Conservation (phyloP, 371 early-diverging fungal species). For the Rhizopus microsporus region DNA sequence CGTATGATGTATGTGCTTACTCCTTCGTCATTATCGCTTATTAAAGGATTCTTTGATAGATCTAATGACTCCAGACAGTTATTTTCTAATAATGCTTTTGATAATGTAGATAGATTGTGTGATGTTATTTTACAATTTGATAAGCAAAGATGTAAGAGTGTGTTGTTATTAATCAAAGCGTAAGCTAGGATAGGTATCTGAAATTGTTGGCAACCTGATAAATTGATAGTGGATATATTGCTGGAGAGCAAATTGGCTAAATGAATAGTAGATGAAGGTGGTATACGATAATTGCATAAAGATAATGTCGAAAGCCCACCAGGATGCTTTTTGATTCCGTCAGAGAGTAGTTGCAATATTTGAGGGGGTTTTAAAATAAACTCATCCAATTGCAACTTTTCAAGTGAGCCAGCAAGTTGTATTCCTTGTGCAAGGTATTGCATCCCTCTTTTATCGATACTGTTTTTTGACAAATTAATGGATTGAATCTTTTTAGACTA, state of each 20-base stretch:
- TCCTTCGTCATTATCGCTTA: not conserved
- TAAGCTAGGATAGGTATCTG: slow-evolving; percentile 50
- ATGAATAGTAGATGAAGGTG: slow-evolving; percentile 50
- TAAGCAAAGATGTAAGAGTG: slow-evolving; percentile 47
- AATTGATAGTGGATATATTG: slow-evolving; percentile 23
- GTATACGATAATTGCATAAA: slow-evolving; percentile 55
- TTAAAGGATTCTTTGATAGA: slow-evolving; percentile 23
- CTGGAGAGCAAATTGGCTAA: slow-evolving; percentile 55
- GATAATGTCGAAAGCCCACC: slow-evolving; percentile 48
- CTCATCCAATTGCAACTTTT: slow-evolving; percentile 57
- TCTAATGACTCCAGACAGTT: slow-evolving; percentile 42
- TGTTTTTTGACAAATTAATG: slow-evolving; percentile 36
- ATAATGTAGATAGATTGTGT: slow-evolving; percentile 49
- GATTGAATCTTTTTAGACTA: slow-evolving; percentile 44
- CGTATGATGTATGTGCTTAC: not conserved
- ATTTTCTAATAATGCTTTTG: slow-evolving; percentile 57
- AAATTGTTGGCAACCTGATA: slow-evolving; percentile 16
- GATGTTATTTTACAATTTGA: slow-evolving; percentile 57
- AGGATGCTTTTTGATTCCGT: slow-evolving; percentile 52
- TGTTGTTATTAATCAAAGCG: slow-evolving; percentile 50
- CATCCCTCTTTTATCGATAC: slow-evolving; percentile 55
- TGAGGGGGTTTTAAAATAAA: slow-evolving; percentile 49
- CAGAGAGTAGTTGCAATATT: slow-evolving; percentile 43
- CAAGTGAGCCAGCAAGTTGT: slow-evolving; percentile 45
- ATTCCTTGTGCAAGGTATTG: slow-evolving; percentile 63